Base-by-base conservation (phyloP, 2,329 filamentous ascomycete species). In the Alternaria triticimaculans region DNA sequence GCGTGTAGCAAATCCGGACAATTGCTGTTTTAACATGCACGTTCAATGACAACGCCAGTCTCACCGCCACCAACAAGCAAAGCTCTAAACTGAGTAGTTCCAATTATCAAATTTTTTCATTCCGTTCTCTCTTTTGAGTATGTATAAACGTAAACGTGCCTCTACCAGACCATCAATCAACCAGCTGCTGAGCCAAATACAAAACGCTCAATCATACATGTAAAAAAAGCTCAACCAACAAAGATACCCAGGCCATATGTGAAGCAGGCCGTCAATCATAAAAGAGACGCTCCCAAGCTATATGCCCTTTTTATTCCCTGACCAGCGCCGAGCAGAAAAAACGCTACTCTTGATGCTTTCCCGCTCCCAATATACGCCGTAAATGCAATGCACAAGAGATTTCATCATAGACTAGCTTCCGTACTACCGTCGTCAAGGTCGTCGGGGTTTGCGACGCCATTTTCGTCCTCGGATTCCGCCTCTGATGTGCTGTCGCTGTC, bases 401-500 rank as follows among this genome's bases (percentile, higher is more conserved):
- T 49, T 21, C 23, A 49, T 59, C 23, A 62, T 41, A 54, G 20
- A 54, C 60, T 62, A 7, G 48, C 55, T 43, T 62, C 60, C 4
- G 60, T 62, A 33, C 60, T 62, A 10, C 55, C 55, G 15, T 59
- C 60, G 20, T 62, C 60, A 41, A 54, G 46, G 23, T 62, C 60
- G 18, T 58, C 60, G 20, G 45, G 45, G 15, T 51, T 33, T 28
- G 20, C 30, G 49, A 41, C 30, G 12, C 18, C 26, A 26, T 51
- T 37, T 6, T n/a, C 46, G 4, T 45, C 44, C 12, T 55, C 60
- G 12, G 58, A 28, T 10, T 56, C 58, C 20, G 50, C 45, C 4
- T 63, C 60, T 14, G 55, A 60, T 18, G 67, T 66, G 21, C 65
- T 70, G 33, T 57, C 61, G 21, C 57, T 53, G 30, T 57, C 56